phyloP scores from a whole-genome alignment of 2,329 filamentous ascomycete genomes.

The Stagonosporopsis tanaceti region DNA sequence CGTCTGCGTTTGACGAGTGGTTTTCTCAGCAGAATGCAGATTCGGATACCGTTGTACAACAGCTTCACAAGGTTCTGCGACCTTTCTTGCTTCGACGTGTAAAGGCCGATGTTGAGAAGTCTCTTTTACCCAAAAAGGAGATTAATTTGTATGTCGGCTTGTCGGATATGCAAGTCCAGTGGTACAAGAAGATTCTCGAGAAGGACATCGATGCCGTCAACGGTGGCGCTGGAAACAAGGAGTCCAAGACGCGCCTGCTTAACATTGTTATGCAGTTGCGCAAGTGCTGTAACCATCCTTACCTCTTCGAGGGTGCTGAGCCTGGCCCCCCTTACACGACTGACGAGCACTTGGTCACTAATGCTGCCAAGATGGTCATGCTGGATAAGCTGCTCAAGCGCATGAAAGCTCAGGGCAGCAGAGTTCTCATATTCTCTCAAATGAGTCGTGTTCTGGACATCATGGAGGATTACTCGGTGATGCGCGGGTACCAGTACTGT shows the following conservation, averaged over 20 bases:
- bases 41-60: constrained; percentile 94
- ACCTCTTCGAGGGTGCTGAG: constrained; percentile 96
- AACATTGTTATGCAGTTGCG: constrained; percentile 99
- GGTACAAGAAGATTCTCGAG: constrained; percentile 98
- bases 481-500: constrained; percentile 93
- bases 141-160: constrained; percentile 97
- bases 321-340: constrained; percentile 97
- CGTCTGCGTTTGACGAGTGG: constrained; percentile 97
- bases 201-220: constrained; percentile 99
- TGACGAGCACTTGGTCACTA: constrained; percentile 92
- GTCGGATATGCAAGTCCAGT: constrained; percentile 99
- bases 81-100: constrained; percentile 95
- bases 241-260: constrained; percentile 94
- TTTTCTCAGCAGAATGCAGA: constrained; percentile 90
- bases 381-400: constrained; percentile 89
- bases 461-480: constrained; percentile 96
- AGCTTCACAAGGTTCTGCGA: constrained; percentile 89
- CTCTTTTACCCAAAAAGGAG: constrained; percentile 94
- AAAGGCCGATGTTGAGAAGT: constrained; percentile 98
- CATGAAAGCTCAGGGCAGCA: constrained; percentile 84
- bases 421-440: constrained; percentile 98
- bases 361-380: constrained; percentile 97
- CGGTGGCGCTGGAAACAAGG: constrained; percentile 91
- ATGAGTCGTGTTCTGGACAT: constrained; percentile 98
- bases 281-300: constrained; percentile 99